Percentiles rank a stretch among this genome's conserved stretches.
These are phyloP conservation scores for Lavandula angustifolia DNA, from an alignment of 257 asterid species.

Conservation along the genomic window DNA sequence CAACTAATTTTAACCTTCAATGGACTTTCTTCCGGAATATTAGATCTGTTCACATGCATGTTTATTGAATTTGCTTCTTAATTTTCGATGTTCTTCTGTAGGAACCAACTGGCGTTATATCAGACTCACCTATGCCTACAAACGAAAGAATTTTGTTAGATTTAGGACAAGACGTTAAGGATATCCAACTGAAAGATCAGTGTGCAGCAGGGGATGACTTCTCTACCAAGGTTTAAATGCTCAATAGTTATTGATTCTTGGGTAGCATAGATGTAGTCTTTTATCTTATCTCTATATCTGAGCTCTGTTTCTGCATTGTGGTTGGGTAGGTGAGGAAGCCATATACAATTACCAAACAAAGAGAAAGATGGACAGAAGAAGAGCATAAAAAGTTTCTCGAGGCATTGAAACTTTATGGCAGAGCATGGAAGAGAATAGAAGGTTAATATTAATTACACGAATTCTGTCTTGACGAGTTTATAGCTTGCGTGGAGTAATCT, in stretches of 20 bases:
- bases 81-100: conserved; percentile 33
- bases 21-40: neutral
- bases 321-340: conserved; percentile 72
- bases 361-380: conserved; percentile 94
- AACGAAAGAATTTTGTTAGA: conserved; percentile 34
- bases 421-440: conserved; percentile 96
- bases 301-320: conserved; percentile 10
- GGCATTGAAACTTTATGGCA: conserved; percentile 84
- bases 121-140: conserved; percentile 28
- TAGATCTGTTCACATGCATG: neutral
- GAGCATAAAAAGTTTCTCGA: conserved; percentile 87
- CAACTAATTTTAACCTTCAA: neutral
- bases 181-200: conserved; percentile 44
- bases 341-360: conserved; percentile 85
- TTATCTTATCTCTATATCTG: conserved; percentile 3
- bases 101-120: conserved; percentile 44
- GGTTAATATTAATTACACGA: conserved; percentile 40
- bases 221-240: conserved; percentile 59
- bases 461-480: too few relatives aligned
- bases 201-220: conserved; percentile 47
- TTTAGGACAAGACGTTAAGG: conserved; percentile 34
- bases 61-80: conserved; percentile 3
- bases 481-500: neutral
- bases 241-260: neutral
- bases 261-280: neutral